phyloP scores from a whole-genome alignment of 2,329 filamentous ascomycete species.

The Diaporthe nobilis region DNA sequence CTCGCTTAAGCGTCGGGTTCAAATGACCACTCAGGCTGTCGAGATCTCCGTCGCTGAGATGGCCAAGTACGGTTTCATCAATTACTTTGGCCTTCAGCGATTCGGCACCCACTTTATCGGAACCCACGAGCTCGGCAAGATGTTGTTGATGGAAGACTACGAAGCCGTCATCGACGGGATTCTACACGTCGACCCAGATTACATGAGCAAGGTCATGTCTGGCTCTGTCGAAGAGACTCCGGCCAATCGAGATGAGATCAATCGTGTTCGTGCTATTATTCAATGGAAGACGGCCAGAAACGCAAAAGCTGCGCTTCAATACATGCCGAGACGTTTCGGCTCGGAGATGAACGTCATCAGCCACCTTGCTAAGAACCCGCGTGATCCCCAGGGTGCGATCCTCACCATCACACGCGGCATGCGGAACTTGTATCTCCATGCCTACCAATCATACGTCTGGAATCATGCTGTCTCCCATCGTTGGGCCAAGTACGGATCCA shows the following conservation, averaged over 20 bases:
- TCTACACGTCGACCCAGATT: slow-evolving; percentile 77
- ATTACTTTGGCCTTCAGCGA: slow-evolving; percentile 97
- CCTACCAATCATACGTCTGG: slow-evolving; percentile 96
- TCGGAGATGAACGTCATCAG: slow-evolving; percentile 85
- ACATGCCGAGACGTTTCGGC: slow-evolving; percentile 84
- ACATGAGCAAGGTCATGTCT: slow-evolving; percentile 68
- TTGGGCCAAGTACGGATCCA: slow-evolving; percentile 80
- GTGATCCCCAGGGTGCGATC: slow-evolving; percentile 86
- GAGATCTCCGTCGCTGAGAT: slow-evolving; percentile 76
- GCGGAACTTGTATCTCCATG: slow-evolving; percentile 95
- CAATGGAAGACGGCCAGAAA: slow-evolving; percentile 77
- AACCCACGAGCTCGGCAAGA: slow-evolving; percentile 87
- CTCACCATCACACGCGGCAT: slow-evolving; percentile 85
- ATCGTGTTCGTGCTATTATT: slow-evolving; percentile 83
- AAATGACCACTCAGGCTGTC: slow-evolving; percentile 64
- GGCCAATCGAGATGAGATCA: slow-evolving; percentile 81
- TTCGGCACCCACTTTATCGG: slow-evolving; percentile 91
- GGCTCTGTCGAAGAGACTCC: slow-evolving; percentile 59
- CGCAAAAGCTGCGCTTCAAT: slow-evolving; percentile 71
- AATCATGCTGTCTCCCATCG: slow-evolving; percentile 87
- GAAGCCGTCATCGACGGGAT: slow-evolving; percentile 84
- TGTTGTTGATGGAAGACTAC: slow-evolving; percentile 86
- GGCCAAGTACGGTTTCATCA: slow-evolving; percentile 85
- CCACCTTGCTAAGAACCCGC: slow-evolving; percentile 73
- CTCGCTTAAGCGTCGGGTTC: slow-evolving; percentile 63